A percentile compares a stretch with the other conserved stretches of the same genome.
Conservation (phyloP, 148 eudicot species). For the Silene conica region DNA sequence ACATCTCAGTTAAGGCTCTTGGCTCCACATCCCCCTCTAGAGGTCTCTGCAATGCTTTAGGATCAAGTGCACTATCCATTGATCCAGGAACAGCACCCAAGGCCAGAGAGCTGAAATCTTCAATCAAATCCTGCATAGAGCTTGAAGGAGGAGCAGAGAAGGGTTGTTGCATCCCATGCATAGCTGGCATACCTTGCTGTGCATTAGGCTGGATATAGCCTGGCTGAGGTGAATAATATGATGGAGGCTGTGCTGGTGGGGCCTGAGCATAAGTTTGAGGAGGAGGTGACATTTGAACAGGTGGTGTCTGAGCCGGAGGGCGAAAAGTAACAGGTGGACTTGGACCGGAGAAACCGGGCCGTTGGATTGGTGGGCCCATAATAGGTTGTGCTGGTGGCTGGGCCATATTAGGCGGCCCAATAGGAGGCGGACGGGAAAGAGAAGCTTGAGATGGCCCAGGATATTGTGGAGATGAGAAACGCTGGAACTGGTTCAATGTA, state of each 20-base stretch:
- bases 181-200: conserved; percentile 34
- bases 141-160: conserved; percentile 58
- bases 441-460: conserved; percentile 43
- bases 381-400: conserved; percentile 38
- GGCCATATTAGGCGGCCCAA: conserved; percentile 46
- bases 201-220: conserved; percentile 50
- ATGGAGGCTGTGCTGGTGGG: conserved; percentile 32
- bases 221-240: conserved; percentile 46
- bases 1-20: conserved; percentile 40
- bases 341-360: conserved; percentile 44
- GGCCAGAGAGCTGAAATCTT: conserved; percentile 81
- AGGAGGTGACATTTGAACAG: conserved; percentile 29
- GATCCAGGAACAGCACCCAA: conserved; percentile 76
- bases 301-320: conserved; percentile 33
- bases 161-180: conserved; percentile 50
- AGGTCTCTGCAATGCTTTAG: conserved; percentile 76
- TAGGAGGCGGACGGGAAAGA: conserved; percentile 33
- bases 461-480: conserved; percentile 52
- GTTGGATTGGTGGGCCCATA: conserved; percentile 43
- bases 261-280: conserved; percentile 51
- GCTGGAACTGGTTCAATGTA: conserved; percentile 39
- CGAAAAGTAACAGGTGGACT: conserved; percentile 42
- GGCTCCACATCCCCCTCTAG: conserved; percentile 81
- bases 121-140: conserved; percentile 54
- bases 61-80: conserved; percentile 75